Conservation (phyloP, 2,329 filamentous ascomycete genomes). For the Colletotrichum sp. region DNA sequence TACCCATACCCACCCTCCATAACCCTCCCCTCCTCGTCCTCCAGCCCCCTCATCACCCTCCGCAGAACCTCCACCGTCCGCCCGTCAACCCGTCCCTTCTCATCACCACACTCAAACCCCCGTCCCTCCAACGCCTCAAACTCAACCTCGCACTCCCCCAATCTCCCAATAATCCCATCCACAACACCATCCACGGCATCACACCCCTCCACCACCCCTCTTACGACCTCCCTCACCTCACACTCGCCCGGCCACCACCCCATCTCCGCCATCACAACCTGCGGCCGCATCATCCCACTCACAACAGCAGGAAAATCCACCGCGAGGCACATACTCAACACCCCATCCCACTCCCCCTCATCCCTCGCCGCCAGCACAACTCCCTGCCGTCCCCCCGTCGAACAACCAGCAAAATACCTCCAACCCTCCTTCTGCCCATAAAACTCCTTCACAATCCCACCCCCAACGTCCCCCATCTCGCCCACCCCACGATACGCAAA, state of each 20-base stretch:
- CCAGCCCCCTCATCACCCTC: not conserved
- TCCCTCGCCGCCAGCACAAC: slow-evolving; percentile 57
- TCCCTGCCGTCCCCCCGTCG: slow-evolving; percentile 64
- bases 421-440: slow-evolving; percentile 47
- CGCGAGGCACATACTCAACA: slow-evolving; percentile 54
- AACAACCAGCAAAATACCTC: slow-evolving; percentile 62
- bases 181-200: slow-evolving; percentile 51
- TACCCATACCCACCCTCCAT: not conserved
- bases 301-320: slow-evolving; percentile 23
- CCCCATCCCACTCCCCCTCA: slow-evolving; percentile 63
- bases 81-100: slow-evolving; percentile 23
- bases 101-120: slow-evolving; percentile 18
- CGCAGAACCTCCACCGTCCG: slow-evolving; percentile 14
- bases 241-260: not conserved
- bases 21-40: not conserved
- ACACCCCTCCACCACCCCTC: slow-evolving; percentile 39
- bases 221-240: slow-evolving; percentile 37
- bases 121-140: slow-evolving; percentile 14
- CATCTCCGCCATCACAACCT: not conserved
- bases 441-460: slow-evolving; percentile 49
- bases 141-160: slow-evolving; percentile 16
- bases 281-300: not conserved
- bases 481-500: not conserved
- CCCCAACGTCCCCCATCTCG: slow-evolving; percentile 49
- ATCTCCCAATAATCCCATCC: slow-evolving; percentile 45